Percentiles rank a stretch among this genome's conserved stretches.
These are phyloP conservation scores for Fusarium paranaense DNA, from an alignment of 2,329 filamentous ascomycete species.

Conservation along the genomic window DNA sequence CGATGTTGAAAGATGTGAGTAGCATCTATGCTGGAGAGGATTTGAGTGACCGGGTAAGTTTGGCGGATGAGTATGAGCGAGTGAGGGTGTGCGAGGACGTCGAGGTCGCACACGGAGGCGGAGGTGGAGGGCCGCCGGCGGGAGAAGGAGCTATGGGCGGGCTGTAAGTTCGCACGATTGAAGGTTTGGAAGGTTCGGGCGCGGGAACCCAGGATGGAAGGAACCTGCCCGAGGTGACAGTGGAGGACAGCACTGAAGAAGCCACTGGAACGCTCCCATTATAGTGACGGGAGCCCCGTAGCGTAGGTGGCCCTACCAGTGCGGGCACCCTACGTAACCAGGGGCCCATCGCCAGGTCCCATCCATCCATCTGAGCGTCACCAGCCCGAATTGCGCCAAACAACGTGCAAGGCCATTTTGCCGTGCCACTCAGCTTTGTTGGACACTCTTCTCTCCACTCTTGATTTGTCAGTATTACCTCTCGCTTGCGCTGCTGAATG, in stretches of 20 bases:
- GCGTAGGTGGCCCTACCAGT: not conserved
- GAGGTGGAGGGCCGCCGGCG: slow-evolving; percentile 23
- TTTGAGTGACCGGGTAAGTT: slow-evolving; percentile 15
- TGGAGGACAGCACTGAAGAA: slow-evolving; percentile 6
- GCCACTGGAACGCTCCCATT: slow-evolving; percentile 2
- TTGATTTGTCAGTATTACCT: slow-evolving; percentile 2
- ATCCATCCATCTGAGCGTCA: not conserved
- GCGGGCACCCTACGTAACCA: not conserved
- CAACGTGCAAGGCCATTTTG: not conserved
- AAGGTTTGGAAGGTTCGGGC: slow-evolving; percentile 34
- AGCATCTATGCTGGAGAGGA: slow-evolving; percentile 11
- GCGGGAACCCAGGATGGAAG: slow-evolving; percentile 16
- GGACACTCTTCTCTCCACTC: not conserved
- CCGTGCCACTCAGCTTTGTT: not conserved
- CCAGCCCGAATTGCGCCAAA: not conserved
- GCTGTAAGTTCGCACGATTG: slow-evolving; percentile 26
- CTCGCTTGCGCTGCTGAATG: not conserved
- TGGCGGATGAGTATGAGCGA: slow-evolving; percentile 14
- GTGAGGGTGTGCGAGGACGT: slow-evolving; percentile 19
- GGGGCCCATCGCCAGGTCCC: not conserved
- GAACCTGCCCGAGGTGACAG: slow-evolving; percentile 12
- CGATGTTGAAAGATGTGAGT: not conserved
- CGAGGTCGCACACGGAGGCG: slow-evolving; percentile 23
- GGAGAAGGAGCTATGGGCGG: slow-evolving; percentile 2
- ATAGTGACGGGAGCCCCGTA: slow-evolving; percentile 9